Percentiles rank a stretch among this genome's conserved stretches.
These are phyloP conservation scores for Aspergillus japonicus DNA, from an alignment of 2,329 filamentous ascomycete species.

Conservation along the genomic window DNA sequence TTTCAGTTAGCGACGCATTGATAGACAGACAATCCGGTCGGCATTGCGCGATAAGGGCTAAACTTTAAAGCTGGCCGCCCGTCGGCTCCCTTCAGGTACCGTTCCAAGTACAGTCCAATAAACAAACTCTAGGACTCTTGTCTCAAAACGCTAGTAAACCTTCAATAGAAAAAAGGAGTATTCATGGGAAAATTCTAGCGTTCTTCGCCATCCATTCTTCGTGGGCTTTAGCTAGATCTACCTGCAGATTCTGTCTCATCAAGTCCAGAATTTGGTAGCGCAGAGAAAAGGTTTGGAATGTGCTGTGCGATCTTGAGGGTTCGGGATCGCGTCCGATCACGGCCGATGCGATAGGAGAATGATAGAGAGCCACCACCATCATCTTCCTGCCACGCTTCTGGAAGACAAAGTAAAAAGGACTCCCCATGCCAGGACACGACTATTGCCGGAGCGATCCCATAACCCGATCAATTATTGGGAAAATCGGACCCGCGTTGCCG, in stretches of 20 bases:
- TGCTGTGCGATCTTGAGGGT: background rate
- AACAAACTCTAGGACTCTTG: background rate
- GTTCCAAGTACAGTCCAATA: background rate
- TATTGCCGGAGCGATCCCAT: conserved; percentile 2
- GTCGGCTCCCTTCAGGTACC: no score
- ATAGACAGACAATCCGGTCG: background rate
- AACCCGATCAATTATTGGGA: conserved; percentile 2
- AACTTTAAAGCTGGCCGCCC: background rate
- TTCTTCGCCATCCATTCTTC: background rate
- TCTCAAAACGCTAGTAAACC: background rate
- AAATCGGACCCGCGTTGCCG: background rate
- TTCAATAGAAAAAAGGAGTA: background rate
- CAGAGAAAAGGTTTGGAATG: background rate
- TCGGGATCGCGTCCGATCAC: background rate
- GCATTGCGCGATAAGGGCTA: background rate
- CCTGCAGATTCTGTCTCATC: background rate
- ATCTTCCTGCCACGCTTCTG: background rate
- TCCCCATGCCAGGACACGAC: background rate
- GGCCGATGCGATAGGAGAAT: no score
- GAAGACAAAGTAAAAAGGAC: no score
- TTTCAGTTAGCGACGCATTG: no score
- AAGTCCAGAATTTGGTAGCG: background rate
- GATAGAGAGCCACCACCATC: background rate
- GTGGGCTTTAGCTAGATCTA: background rate
- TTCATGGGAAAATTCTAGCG: background rate